Percentiles rank a stretch among this genome's conserved stretches.
phyloP scores from a whole-genome alignment of 2,329 filamentous ascomycete species.

The Neospermospora avenae region DNA sequence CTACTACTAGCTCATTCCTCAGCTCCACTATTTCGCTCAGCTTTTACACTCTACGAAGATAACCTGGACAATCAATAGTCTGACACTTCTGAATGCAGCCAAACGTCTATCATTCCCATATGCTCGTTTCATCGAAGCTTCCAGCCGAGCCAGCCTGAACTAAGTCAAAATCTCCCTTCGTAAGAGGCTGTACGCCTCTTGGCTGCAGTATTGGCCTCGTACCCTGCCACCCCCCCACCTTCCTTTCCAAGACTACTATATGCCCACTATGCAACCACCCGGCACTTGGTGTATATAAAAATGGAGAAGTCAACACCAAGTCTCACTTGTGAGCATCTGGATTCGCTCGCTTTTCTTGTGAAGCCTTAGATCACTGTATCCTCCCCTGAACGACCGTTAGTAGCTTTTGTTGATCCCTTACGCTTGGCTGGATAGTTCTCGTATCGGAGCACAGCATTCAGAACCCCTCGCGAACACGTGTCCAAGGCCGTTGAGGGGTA shows the following conservation, averaged over 20 bases:
- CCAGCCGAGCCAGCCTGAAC: not conserved
- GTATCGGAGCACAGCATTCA: slow-evolving; percentile 2
- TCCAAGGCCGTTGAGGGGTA: not conserved
- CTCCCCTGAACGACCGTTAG: not conserved
- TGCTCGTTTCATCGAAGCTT: too few relatives aligned
- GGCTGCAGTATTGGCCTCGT: not conserved
- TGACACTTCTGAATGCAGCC: too few relatives aligned
- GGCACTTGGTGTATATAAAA: not conserved
- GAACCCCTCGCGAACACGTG: slow-evolving; percentile 2
- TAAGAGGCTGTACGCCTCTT: not conserved
- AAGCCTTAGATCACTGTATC: too few relatives aligned
- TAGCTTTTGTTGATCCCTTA: not conserved
- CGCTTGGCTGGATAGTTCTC: not conserved
- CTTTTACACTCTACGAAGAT: too few relatives aligned
- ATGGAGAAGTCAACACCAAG: not conserved
- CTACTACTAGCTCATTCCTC: slow-evolving; percentile 1
- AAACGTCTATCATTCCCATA: too few relatives aligned
- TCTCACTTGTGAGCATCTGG: not conserved
- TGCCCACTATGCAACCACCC: not conserved
- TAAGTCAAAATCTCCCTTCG: not conserved
- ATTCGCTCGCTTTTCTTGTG: not conserved
- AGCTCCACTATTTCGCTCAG: too few relatives aligned
- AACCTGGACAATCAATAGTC: too few relatives aligned
- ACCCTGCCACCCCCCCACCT: not conserved
- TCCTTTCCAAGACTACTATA: not conserved